Percentiles rank a stretch among this genome's conserved stretches.
Evolutionary conservation across 1,139 yeast genomes (phyloP).

Genomic region (Taphrina deformans): DNA sequence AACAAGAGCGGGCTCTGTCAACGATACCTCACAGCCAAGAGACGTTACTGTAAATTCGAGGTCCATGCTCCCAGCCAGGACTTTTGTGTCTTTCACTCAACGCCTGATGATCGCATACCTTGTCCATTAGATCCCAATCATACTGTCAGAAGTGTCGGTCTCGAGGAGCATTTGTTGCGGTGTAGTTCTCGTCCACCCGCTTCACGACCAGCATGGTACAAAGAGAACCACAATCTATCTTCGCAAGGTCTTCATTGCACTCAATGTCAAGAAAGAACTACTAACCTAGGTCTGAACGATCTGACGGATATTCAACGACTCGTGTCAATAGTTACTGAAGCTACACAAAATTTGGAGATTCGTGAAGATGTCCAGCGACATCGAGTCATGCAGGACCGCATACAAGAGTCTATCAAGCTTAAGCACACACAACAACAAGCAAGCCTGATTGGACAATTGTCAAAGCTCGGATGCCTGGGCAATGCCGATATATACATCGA

Average conservation of each 20-base stretch:
- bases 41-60: slow-evolving; percentile 6
- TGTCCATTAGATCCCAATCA: slow-evolving; percentile 22
- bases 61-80: background rate
- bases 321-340: background rate
- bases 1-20: background rate
- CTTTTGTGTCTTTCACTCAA: slow-evolving; percentile 5
- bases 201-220: background rate
- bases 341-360: background rate
- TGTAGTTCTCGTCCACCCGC: background rate
- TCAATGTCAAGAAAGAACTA: background rate
- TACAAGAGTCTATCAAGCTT: background rate
- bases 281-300: background rate
- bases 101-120: background rate
- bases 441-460: slow-evolving; percentile 8
- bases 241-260: background rate
- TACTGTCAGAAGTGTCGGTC: background rate
- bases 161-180: background rate
- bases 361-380: background rate
- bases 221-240: background rate
- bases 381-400: slow-evolving; percentile 2
- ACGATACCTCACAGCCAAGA: background rate
- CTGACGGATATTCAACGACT: background rate
- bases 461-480: background rate
- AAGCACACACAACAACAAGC: slow-evolving; percentile 22
- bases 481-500: slow-evolving; percentile 1